Evolutionary conservation across 1,139 yeast genomes (phyloP).

Genomic region (Starmera stellimalicola): DNA sequence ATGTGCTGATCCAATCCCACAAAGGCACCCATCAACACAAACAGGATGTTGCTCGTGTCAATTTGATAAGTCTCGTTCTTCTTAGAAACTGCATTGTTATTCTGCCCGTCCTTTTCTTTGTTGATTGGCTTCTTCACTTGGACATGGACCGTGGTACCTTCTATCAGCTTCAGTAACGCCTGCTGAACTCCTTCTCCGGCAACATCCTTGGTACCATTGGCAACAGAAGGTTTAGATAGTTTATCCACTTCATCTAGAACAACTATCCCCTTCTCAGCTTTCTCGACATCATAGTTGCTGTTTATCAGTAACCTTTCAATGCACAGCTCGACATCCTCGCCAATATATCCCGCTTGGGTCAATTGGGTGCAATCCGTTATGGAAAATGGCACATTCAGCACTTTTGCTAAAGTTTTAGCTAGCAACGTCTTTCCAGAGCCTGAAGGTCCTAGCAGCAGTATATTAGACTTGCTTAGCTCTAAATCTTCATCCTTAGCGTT

Average conservation of each 20-base stretch:
- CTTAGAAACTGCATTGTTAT: conserved; percentile 23
- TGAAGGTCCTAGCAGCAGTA: conserved; percentile 43
- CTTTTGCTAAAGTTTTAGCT: conserved; percentile 40
- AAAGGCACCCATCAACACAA: conserved; percentile 48
- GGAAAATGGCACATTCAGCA: conserved; percentile 41
- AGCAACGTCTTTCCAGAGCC: conserved; percentile 47
- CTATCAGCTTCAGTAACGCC: conserved; percentile 40
- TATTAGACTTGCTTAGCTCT: conserved; percentile 40
- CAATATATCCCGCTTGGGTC: conserved; percentile 52
- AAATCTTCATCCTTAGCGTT: conserved; percentile 23
- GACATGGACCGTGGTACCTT: conserved; percentile 40
- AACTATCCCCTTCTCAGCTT: conserved; percentile 42
- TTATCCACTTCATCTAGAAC: conserved; percentile 48
- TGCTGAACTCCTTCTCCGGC: conserved; percentile 55
- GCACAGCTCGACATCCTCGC: conserved; percentile 47
- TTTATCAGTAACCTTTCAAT: conserved; percentile 36
- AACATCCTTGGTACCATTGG: conserved; percentile 40
- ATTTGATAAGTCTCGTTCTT: conserved; percentile 32
- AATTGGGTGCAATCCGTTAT: conserved; percentile 47
- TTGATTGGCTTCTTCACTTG: conserved; percentile 32
- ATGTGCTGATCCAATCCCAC: conserved; percentile 41
- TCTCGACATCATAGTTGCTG: conserved; percentile 37
- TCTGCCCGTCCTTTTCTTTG: conserved; percentile 22
- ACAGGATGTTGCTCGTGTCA: conserved; percentile 42
- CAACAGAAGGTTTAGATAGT: conserved; percentile 34